These are phyloP conservation scores for Suillus paluster DNA, from an alignment of 768 basidiomycete genomes.

Conservation along the genomic window DNA sequence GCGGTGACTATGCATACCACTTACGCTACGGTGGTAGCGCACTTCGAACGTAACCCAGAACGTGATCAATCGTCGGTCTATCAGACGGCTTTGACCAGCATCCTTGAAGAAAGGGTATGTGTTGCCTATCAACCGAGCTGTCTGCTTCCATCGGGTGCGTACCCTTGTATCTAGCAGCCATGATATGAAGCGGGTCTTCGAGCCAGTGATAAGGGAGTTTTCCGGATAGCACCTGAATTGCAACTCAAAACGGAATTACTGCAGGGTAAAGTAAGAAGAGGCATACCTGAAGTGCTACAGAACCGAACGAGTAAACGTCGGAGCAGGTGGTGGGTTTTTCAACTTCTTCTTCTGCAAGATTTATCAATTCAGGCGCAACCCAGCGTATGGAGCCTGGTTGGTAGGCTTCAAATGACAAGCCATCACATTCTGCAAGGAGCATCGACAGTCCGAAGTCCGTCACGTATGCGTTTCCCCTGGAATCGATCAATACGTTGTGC, in stretches of 20 bases:
- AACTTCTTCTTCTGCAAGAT: background rate
- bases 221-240: slow-evolving; percentile 12
- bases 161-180: slow-evolving; percentile 3
- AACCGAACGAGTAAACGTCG: slow-evolving; percentile 14
- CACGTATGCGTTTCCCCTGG: background rate
- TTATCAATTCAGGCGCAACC: slow-evolving; percentile 14
- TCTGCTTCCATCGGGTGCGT: background rate
- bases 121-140: background rate
- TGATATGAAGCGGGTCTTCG: slow-evolving; percentile 1
- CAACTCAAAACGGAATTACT: background rate
- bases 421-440: slow-evolving; percentile 8
- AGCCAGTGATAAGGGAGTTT: slow-evolving; percentile 12
- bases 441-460: slow-evolving; percentile 11
- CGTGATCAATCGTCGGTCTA: background rate
- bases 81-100: background rate
- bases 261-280: background rate
- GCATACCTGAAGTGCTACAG: slow-evolving; percentile 11
- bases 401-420: background rate
- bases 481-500: slow-evolving; percentile 14
- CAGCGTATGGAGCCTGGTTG: slow-evolving; percentile 12
- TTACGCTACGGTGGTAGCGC: background rate
- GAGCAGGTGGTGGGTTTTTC: background rate
- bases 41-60: background rate
- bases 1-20: no score
- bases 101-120: background rate